These are phyloP conservation scores for Cyclotella atomus DNA, from an alignment of 108 stramenopile genomes.

Conservation along the genomic window DNA sequence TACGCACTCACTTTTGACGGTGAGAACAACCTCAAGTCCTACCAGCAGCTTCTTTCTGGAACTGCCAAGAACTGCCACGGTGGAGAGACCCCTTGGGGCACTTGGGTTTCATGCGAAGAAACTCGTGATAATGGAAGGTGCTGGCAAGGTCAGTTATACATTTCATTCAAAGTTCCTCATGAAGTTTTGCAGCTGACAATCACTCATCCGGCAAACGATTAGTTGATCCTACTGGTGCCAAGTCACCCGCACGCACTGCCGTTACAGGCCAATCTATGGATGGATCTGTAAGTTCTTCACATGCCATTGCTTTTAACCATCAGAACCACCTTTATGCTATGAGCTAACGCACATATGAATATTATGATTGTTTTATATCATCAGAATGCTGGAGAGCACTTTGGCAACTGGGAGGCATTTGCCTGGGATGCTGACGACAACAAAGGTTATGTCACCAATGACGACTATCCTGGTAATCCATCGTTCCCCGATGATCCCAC, in stretches of 20 bases:
- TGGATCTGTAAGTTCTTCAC: conserved; percentile 12
- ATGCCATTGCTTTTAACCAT: no score
- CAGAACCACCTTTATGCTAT: no score
- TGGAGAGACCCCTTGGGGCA: conserved; percentile 39
- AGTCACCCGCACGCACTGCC: conserved; percentile 11
- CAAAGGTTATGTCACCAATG: conserved; percentile 26
- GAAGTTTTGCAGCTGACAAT: no score
- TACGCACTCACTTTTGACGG: conserved; percentile 15
- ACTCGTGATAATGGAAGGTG: conserved; percentile 14
- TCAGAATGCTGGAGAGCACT: conserved; percentile 18
- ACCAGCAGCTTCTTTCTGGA: conserved; percentile 7
- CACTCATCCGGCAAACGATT: no score
- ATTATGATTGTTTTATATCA: no score
- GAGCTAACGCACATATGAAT: no score
- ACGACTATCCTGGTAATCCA: conserved; percentile 15
- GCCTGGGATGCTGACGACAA: conserved; percentile 22
- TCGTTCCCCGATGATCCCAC: background rate
- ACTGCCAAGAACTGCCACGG: conserved; percentile 23
- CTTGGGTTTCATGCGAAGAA: conserved; percentile 47
- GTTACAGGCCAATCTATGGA: conserved; percentile 17
- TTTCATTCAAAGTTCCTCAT: no score
- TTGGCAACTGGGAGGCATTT: conserved; percentile 13
- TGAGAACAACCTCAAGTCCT: background rate
- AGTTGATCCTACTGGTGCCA: conserved; percentile 23
- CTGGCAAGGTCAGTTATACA: no score